These are phyloP conservation scores for Botrytis cinerea DNA, from an alignment of 2,329 filamentous ascomycete genomes.

Conservation along the genomic window DNA sequence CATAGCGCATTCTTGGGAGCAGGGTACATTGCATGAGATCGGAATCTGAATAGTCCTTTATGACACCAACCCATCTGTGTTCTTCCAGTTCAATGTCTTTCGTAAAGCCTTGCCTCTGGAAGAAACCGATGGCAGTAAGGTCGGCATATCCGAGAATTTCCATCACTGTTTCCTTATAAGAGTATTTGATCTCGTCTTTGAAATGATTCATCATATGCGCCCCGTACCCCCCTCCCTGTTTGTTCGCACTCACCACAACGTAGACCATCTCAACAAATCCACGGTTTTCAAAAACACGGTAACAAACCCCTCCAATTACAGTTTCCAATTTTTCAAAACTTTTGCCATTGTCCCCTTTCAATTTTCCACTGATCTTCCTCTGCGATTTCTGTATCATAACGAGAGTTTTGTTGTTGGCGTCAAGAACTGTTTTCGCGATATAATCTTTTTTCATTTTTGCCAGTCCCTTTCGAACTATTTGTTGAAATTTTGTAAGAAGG, in stretches of 20 bases:
- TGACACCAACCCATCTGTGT: neutral
- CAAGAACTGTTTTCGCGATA: neutral
- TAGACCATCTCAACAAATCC: constrained; percentile 11
- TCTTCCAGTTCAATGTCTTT: neutral
- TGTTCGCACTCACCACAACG: neutral
- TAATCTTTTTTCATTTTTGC: neutral
- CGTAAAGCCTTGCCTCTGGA: constrained; percentile 1
- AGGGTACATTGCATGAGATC: constrained; percentile 11
- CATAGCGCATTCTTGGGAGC: constrained; percentile 1
- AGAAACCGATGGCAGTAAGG: constrained; percentile 4
- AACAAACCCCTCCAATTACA: neutral
- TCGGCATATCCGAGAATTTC: constrained; percentile 9
- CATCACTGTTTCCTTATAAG: neutral
- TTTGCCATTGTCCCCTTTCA: too few relatives aligned
- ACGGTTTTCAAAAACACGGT: neutral
- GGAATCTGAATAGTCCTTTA: neutral
- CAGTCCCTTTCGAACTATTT: neutral
- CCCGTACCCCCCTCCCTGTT: neutral
- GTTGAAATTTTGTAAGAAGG: neutral
- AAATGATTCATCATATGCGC: constrained; percentile 1
- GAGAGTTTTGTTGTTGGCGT: neutral
- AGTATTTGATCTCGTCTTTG: constrained; percentile 12
- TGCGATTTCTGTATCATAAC: neutral
- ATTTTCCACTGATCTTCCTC: too few relatives aligned
- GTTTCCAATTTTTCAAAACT: neutral